Evolutionary conservation across 768 basidiomycete species (phyloP).

Genomic region (Dacryopinax spathularia): DNA sequence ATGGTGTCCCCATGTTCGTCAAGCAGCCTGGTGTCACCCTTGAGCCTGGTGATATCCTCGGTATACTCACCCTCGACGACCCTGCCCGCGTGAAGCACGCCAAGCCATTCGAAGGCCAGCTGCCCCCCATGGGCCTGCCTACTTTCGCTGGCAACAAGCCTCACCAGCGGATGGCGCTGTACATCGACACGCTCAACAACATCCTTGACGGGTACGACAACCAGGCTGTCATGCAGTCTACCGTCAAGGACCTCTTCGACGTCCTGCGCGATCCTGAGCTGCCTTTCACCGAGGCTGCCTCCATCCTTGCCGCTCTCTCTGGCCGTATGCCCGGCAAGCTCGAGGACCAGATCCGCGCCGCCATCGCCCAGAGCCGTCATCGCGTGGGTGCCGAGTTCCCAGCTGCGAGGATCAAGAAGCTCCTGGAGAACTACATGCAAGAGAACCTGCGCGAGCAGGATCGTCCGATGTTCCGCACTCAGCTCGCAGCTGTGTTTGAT

Average conservation of each 20-base stretch:
- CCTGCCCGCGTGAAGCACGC: slow-evolving; percentile 94
- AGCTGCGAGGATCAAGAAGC: slow-evolving; percentile 66
- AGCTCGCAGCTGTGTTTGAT: slow-evolving; percentile 54
- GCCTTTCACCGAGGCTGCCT: slow-evolving; percentile 70
- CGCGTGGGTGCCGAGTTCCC: slow-evolving; percentile 81
- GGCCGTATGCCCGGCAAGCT: slow-evolving; percentile 88
- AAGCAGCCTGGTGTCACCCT: slow-evolving; percentile 97
- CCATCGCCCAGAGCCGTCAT: slow-evolving; percentile 59
- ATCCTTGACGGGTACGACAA: slow-evolving; percentile 96
- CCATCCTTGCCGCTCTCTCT: slow-evolving; percentile 74
- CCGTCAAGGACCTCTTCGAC: slow-evolving; percentile 72
- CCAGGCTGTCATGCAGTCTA: slow-evolving; percentile 73
- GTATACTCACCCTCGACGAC: slow-evolving; percentile 91
- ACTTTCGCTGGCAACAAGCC: slow-evolving; percentile 77
- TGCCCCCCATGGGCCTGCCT: slow-evolving; percentile 76
- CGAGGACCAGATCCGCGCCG: slow-evolving; percentile 67
- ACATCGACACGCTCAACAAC: slow-evolving; percentile 65
- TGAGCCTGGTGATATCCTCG: slow-evolving; percentile 92
- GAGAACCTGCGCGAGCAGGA: slow-evolving; percentile 71
- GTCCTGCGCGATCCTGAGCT: slow-evolving; percentile 74
- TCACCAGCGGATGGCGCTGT: slow-evolving; percentile 67
- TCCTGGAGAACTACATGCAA: slow-evolving; percentile 71
- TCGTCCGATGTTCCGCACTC: slow-evolving; percentile 58
- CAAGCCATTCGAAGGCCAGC: slow-evolving; percentile 91
- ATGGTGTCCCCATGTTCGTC: slow-evolving; percentile 86